Base-by-base conservation (phyloP, 1,139 yeast genomes). In the Entelexis sorbosivorans region DNA sequence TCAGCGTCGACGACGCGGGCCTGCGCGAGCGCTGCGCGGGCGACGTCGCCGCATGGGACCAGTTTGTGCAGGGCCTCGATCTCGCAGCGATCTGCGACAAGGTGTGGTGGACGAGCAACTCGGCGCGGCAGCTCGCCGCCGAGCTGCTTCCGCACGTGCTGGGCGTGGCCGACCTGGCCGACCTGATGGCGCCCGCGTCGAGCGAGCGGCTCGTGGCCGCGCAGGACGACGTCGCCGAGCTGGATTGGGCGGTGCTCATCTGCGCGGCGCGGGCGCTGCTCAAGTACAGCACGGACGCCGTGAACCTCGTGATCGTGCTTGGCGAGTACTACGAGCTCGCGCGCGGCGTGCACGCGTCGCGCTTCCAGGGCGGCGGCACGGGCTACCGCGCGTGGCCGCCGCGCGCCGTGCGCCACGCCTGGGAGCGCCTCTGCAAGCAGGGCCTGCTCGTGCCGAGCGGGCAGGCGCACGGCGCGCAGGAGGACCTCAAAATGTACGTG, bases 231-330 rank as follows among this genome's bases (percentile, higher is more conserved):
- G 65, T 87, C 29, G 80, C 94, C 1, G 81, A 81, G 49, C 65
- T 84, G 26, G 96, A 89, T 61, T 63, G 82, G 47, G 74, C 82
- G 9, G 63, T 89, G 35, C 68, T 84, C 9, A 77, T 88, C 6
- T 78, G 88, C 39, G 82, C 89, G 0, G 83, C 93, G 0, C 71
- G 96, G 39, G 80, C 82, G 54, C 71, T 78, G 20, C 73, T 77
- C 52, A 82, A 81, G 60, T 75, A 74, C 35, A 80, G 77, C 34
- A 67, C 78, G 16, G 78, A 72, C 6, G 58, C 62, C 5, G 61
- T 69, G 40, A 89, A 87, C 64, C 82, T 88, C 66, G 85, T 82
- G 58, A 70, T 87, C 56, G 84, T 82, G 0, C 83, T 81, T 63
- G 79, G 79, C 38, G 97, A 91, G 64, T 91, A 87, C 64, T 64